These are phyloP conservation scores for Carex littledalei DNA, from an alignment of 176 grass and related monocot species.

Conservation along the genomic window DNA sequence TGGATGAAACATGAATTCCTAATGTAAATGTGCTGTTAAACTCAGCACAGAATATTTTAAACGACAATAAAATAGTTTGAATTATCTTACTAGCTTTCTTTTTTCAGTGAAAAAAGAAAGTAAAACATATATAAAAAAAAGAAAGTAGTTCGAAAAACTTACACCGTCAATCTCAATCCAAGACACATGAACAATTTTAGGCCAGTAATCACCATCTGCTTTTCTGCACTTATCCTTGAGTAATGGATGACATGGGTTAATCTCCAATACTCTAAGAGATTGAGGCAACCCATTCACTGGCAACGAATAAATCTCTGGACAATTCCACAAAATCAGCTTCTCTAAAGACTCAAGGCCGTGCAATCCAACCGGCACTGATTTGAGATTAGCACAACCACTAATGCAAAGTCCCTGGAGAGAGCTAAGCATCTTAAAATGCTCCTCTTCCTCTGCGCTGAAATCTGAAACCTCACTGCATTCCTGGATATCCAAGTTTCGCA, in stretches of 20 bases:
- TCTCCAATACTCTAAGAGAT: constrained; percentile 13
- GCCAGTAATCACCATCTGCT: constrained; percentile 32
- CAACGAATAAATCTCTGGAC: constrained; percentile 36
- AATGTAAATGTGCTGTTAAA: background rate
- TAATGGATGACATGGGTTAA: constrained; percentile 31
- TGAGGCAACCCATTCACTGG: constrained; percentile 25
- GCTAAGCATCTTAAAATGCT: constrained; percentile 20
- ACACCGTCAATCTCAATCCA: constrained; percentile 3
- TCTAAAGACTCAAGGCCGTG: constrained; percentile 26
- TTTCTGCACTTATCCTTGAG: constrained; percentile 25
- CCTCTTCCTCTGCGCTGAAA: constrained; percentile 22
- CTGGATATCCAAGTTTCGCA: constrained; percentile 45
- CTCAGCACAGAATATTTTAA: background rate
- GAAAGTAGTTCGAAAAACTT: background rate
- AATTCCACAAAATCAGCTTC: constrained; percentile 29
- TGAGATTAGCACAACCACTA: constrained; percentile 32
- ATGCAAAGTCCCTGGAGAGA: constrained; percentile 39
- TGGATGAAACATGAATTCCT: background rate
- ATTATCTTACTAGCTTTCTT: background rate
- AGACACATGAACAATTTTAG: constrained; percentile 30
- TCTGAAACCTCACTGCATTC: constrained; percentile 31
- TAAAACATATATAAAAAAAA: background rate
- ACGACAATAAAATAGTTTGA: background rate
- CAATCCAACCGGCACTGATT: constrained; percentile 31
- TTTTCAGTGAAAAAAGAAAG: background rate